Conservation (phyloP, 1,284 basidiomycete species). For the Cryptococcus depauperatus region DNA sequence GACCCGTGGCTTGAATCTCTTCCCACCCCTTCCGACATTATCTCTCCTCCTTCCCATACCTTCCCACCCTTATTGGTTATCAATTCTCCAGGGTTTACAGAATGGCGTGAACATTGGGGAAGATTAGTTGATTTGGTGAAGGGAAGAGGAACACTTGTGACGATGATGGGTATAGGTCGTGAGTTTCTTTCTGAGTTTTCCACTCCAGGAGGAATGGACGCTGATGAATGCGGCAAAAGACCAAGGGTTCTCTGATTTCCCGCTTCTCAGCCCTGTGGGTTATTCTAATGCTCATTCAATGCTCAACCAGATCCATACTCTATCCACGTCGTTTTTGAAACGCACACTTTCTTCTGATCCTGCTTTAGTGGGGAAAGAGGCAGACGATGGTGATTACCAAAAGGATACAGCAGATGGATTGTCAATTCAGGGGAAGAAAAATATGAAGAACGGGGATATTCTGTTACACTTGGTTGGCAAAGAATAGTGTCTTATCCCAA, state of each 20-base stretch:
- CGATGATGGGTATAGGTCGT: conserved; percentile 34
- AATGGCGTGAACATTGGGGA: conserved; percentile 64
- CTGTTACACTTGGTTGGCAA: conserved; percentile 26
- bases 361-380: conserved; percentile 15
- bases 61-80: conserved; percentile 53
- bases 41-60: conserved; percentile 2
- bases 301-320: conserved; percentile 26
- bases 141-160: conserved; percentile 24
- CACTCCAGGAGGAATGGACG: no score
- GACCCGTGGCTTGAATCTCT: conserved; percentile 75
- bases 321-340: conserved; percentile 26
- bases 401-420: conserved; percentile 20
- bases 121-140: conserved; percentile 51
- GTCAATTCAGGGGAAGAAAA: conserved; percentile 18
- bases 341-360: conserved; percentile 4
- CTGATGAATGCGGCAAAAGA: conserved; percentile 21
- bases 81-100: conserved; percentile 64
- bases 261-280: conserved; percentile 22
- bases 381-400: conserved; percentile 21
- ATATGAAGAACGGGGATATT: conserved; percentile 17
- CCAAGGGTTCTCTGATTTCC: conserved; percentile 42
- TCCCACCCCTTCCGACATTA: conserved; percentile 51
- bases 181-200: conserved; percentile 10
- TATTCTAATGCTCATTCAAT: conserved; percentile 14
- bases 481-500: conserved; percentile 10